Base-by-base conservation (phyloP, 1,284 basidiomycete genomes). In the Puccinia hordei region DNA sequence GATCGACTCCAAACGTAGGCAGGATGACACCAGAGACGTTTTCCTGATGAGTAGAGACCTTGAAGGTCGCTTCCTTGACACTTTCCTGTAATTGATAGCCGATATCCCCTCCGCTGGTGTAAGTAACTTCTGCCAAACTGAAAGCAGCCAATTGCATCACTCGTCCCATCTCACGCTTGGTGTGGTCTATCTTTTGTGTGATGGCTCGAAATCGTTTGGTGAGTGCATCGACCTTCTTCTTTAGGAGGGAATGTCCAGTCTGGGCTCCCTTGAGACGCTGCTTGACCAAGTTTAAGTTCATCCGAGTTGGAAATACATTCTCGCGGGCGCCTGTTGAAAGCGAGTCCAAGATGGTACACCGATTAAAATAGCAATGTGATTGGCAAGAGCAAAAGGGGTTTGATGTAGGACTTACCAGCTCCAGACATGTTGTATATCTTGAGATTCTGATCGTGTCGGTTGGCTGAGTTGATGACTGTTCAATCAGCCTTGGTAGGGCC, bases 71-170 rank as follows among this genome's bases (percentile, higher is more conserved):
- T 65, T 91, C 86, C 77, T 86, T 85, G 77, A 89, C 88, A 17
- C 86, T 91, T 85, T 91, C 88, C 85, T 94, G 93, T 13, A 95
- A 91, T 82, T 96, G 92, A 87, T 98, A 99, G 41, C 93, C 91
- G 84, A 99, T 98, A 85, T 99, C 96, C 82, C 95, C 95, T 17
- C 85, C 85, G 6, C 96, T 97, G 49, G 95, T 91, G 87, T 99
- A 99, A 38, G 94, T 95, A 82, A 99, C 97, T 86, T 99, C 97
- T 0, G 97, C 97, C 86, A 99, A 91, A 59, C 94, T 96, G 89
- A 99, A 98, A 65, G 95, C 97, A 22, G 97, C 97, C 73, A 97
- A 89, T 86, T 99, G 97, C 91, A 99, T 97, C 41, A 99, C 95
- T 82, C 92, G 89, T 55, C 97, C 97, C 97, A 99, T 99, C 88